Evolutionary conservation across 2,329 filamentous ascomycete genomes (phyloP).

Genomic region (Domatiomyces catenatus): DNA sequence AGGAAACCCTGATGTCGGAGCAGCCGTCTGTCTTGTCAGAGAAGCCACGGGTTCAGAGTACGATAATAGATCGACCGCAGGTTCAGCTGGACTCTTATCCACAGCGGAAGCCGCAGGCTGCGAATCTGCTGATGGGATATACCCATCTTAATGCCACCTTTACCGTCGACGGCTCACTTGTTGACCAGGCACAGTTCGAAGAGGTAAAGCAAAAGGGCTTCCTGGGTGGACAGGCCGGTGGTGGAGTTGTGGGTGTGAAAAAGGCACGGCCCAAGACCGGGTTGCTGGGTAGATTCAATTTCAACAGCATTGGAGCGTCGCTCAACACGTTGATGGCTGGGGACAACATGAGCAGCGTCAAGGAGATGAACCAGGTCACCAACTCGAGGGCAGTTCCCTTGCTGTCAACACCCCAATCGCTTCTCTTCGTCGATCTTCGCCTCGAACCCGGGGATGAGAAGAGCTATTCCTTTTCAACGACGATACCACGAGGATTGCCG

Average conservation of each 20-base stretch:
- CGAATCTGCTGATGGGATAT: slow-evolving; percentile 94
- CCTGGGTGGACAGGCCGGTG: slow-evolving; percentile 64
- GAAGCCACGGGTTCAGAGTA: slow-evolving; percentile 12
- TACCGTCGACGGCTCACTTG: slow-evolving; percentile 73
- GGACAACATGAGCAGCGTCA: slow-evolving; percentile 79
- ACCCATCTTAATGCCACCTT: slow-evolving; percentile 89
- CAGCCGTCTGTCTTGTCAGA: slow-evolving; percentile 40
- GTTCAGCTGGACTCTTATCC: slow-evolving; percentile 27
- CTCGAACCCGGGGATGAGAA: slow-evolving; percentile 78
- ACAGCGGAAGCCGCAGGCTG: slow-evolving; percentile 36
- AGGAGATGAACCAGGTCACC: slow-evolving; percentile 80
- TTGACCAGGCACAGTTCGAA: slow-evolving; percentile 81
- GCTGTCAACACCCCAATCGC: slow-evolving; percentile 86
- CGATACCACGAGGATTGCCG: slow-evolving; percentile 72
- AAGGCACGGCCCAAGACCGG: slow-evolving; percentile 60
- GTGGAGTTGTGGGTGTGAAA: slow-evolving; percentile 62
- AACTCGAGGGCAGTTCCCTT: slow-evolving; percentile 78
- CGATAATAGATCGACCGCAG: slow-evolving; percentile 15
- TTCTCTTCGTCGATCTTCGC: slow-evolving; percentile 84
- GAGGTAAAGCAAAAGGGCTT: slow-evolving; percentile 91
- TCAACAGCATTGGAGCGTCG: slow-evolving; percentile 76
- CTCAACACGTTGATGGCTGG: slow-evolving; percentile 75
- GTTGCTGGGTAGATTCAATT: slow-evolving; percentile 70
- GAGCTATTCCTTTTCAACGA: slow-evolving; percentile 75
- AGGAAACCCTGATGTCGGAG: slow-evolving; percentile 82